phyloP scores from a whole-genome alignment of 106 monocot species.

The Agapanthus africanus region DNA sequence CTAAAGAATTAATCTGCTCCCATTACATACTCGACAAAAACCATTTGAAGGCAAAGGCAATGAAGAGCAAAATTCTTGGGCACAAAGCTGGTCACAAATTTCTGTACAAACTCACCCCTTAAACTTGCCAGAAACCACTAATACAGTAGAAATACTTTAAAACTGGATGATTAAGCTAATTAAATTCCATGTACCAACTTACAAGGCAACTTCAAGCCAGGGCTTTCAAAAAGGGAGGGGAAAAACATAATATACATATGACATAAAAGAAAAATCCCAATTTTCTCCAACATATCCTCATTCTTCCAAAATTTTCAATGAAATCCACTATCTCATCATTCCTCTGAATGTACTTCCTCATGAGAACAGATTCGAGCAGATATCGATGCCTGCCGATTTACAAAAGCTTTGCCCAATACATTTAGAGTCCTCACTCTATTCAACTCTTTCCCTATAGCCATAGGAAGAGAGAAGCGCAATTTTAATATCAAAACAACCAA shows the following conservation, averaged over 20 bases:
- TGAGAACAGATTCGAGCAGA: slow-evolving; percentile 8
- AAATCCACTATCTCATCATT: background rate
- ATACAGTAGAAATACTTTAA: background rate
- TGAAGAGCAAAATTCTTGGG: background rate
- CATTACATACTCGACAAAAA: no score
- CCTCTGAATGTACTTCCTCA: background rate
- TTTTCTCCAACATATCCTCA: background rate
- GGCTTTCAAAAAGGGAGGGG: no score
- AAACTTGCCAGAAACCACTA: background rate
- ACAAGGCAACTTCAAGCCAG: background rate
- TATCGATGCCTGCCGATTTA: slow-evolving; percentile 2
- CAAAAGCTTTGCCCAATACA: slow-evolving; percentile 37
- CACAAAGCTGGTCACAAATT: background rate
- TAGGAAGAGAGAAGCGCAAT: background rate
- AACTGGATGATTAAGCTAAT: background rate
- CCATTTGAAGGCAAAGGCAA: no score
- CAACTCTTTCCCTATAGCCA: slow-evolving; percentile 54
- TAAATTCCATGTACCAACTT: background rate
- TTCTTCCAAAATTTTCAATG: background rate
- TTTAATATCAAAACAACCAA: background rate
- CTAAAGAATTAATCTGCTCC: no score
- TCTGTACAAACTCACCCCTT: background rate
- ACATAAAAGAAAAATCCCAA: background rate
- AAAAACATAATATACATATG: background rate
- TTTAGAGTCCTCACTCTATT: slow-evolving; percentile 61